These are phyloP conservation scores for Penicillium italicum DNA, from an alignment of 2,329 filamentous ascomycete genomes.

Conservation along the genomic window DNA sequence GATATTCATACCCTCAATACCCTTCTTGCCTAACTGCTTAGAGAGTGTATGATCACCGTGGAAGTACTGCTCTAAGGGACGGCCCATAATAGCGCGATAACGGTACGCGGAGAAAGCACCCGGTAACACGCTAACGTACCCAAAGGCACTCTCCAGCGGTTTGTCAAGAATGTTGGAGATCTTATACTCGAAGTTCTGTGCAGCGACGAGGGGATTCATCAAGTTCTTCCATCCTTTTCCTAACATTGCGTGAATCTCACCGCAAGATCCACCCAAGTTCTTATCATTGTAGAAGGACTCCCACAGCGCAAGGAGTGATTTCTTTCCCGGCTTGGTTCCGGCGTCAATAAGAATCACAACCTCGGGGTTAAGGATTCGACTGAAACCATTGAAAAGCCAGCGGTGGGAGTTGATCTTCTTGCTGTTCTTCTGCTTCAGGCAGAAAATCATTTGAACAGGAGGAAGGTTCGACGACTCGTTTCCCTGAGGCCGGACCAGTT, in stretches of 20 bases:
- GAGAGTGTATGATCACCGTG: conserved; percentile 96
- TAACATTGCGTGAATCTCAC: conserved; percentile 97
- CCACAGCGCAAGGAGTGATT: conserved; percentile 88
- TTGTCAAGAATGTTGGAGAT: conserved; percentile 99
- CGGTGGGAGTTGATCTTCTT: conserved; percentile 99
- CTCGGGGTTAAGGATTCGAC: conserved; percentile 91
- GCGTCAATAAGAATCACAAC: conserved; percentile 93
- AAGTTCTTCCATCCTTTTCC: conserved; percentile 85
- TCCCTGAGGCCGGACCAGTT: conserved; percentile 84
- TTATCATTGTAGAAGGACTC: conserved; percentile 99
- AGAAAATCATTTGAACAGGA: conserved; percentile 98
- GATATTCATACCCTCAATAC: conserved; percentile 99
- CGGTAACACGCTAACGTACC: conserved; percentile 92
- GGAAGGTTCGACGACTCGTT: conserved; percentile 79
- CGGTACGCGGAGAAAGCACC: conserved; percentile 97
- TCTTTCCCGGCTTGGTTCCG: conserved; percentile 88
- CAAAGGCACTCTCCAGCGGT: conserved; percentile 90
- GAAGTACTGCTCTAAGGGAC: conserved; percentile 96
- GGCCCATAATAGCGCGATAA: conserved; percentile 94
- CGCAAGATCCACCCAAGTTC: conserved; percentile 92
- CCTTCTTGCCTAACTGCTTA: conserved; percentile 91
- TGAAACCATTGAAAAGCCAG: conserved; percentile 97
- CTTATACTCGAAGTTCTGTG: conserved; percentile 99
- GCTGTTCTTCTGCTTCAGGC: conserved; percentile 94
- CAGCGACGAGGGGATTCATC: conserved; percentile 86